A percentile compares a stretch with the other conserved stretches of the same genome.
Evolutionary conservation across 106 monocot genomes (phyloP).

Genomic region (Apostasia shenzhenica): DNA sequence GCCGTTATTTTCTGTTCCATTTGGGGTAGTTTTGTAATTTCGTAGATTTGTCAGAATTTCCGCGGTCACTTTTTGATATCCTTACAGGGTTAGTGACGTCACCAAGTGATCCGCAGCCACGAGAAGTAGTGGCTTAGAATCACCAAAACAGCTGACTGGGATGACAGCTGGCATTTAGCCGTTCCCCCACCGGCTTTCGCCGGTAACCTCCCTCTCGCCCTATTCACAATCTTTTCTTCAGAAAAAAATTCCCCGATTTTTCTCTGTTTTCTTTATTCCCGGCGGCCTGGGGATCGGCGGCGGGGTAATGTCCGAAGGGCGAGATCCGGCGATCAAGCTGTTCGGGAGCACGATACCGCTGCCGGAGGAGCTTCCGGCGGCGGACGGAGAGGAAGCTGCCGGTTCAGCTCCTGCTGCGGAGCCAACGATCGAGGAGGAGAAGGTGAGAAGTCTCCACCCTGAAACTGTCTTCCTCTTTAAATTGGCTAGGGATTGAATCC

Average conservation of each 20-base stretch:
- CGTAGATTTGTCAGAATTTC: too few species aligned
- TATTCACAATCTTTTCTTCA: neutral
- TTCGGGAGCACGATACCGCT: slow-evolving; percentile 7
- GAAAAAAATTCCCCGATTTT: neutral
- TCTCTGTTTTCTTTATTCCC: neutral
- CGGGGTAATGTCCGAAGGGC: neutral
- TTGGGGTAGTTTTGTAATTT: too few species aligned
- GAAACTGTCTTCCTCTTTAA: too few species aligned
- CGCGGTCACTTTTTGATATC: too few species aligned
- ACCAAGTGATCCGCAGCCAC: slow-evolving; percentile 1
- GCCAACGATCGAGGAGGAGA: neutral
- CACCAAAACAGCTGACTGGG: neutral
- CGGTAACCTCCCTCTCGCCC: neutral
- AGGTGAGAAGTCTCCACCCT: neutral
- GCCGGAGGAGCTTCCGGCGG: neutral
- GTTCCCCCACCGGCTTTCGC: neutral
- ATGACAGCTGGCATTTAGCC: slow-evolving; percentile 6
- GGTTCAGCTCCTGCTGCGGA: slow-evolving; percentile 1
- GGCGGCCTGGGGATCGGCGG: neutral
- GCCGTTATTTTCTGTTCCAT: too few species aligned
- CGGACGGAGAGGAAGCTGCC: neutral
- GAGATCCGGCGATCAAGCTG: slow-evolving; percentile 14
- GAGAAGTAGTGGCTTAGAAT: slow-evolving; percentile 4
- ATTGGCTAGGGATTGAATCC: too few species aligned
- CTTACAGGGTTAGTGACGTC: neutral